Conservation (phyloP, 2,329 filamentous ascomycete species). For the Pseudocercospora ulei region DNA sequence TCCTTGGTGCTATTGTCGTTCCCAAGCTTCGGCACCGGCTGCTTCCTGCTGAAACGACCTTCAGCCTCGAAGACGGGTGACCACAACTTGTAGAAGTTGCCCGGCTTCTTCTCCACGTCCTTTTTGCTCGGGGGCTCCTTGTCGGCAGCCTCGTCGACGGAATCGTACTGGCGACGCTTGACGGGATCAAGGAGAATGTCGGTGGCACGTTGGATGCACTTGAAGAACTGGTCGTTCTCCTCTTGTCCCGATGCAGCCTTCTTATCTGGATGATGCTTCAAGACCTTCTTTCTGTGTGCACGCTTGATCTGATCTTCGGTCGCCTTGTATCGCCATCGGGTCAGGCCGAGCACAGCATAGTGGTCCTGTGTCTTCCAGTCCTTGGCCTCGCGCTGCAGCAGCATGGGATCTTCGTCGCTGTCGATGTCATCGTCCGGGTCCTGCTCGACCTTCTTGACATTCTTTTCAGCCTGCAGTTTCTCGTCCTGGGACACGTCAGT, state of each 20-base stretch:
- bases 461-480: slow-evolving; percentile 88
- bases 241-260: slow-evolving; percentile 78
- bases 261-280: slow-evolving; percentile 98
- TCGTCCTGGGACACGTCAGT: slow-evolving; percentile 70
- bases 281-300: slow-evolving; percentile 98
- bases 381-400: slow-evolving; percentile 89
- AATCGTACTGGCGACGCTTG: slow-evolving; percentile 92
- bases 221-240: slow-evolving; percentile 98
- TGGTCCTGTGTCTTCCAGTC: slow-evolving; percentile 99
- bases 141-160: slow-evolving; percentile 86
- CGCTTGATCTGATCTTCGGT: slow-evolving; percentile 98
- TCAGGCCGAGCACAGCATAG: slow-evolving; percentile 88
- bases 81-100: slow-evolving; percentile 96
- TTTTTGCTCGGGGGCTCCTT: slow-evolving; percentile 91
- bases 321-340: slow-evolving; percentile 83
- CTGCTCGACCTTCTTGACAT: slow-evolving; percentile 92
- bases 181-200: slow-evolving; percentile 86
- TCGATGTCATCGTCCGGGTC: slow-evolving; percentile 85
- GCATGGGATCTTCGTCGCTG: slow-evolving; percentile 83
- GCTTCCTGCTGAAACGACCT: slow-evolving; percentile 79
- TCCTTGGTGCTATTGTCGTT: slow-evolving; percentile 75
- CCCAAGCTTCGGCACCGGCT: slow-evolving; percentile 81
- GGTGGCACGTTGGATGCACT: slow-evolving; percentile 98
- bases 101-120: slow-evolving; percentile 58
- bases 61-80: slow-evolving; percentile 80